These are phyloP conservation scores for Cladobotryum protrusum DNA, from an alignment of 2,329 filamentous ascomycete species.

Conservation along the genomic window DNA sequence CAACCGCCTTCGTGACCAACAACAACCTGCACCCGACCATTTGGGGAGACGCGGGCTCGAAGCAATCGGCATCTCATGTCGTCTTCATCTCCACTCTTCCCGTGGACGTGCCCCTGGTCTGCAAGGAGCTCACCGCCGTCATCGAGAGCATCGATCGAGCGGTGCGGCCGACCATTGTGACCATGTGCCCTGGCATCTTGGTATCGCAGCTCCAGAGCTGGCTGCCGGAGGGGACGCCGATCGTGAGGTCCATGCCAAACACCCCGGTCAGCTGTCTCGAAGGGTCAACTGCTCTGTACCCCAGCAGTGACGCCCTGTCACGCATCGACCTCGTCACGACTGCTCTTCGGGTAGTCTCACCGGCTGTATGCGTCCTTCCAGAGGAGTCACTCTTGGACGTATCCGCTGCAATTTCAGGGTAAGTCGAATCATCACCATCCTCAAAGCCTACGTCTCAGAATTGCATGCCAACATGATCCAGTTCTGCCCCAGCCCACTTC, in stretches of 20 bases:
- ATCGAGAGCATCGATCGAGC: not conserved
- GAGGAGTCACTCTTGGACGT: slow-evolving; percentile 4
- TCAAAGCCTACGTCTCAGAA: not conserved
- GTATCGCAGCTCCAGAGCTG: slow-evolving; percentile 5
- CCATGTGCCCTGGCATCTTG: slow-evolving; percentile 6
- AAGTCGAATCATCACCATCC: not conserved
- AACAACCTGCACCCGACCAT: slow-evolving; percentile 3
- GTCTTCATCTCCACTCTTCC: slow-evolving; percentile 5
- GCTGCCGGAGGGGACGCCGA: slow-evolving; percentile 3
- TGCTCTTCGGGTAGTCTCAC: slow-evolving; percentile 1
- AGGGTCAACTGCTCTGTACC: slow-evolving; percentile 3
- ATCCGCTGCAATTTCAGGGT: slow-evolving; percentile 4
- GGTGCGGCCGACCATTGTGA: slow-evolving; percentile 4
- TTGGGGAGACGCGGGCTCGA: not conserved
- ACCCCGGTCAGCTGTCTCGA: slow-evolving; percentile 4
- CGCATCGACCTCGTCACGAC: slow-evolving; percentile 5
- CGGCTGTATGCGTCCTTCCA: slow-evolving; percentile 1
- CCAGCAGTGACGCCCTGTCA: slow-evolving; percentile 1
- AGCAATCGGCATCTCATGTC: not conserved
- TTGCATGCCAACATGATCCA: not conserved
- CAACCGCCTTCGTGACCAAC: slow-evolving; percentile 1
- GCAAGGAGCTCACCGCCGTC: not conserved
- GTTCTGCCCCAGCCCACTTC: slow-evolving; percentile 6
- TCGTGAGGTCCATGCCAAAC: slow-evolving; percentile 7
- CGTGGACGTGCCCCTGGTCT: slow-evolving; percentile 4